phyloP scores from a whole-genome alignment of 2,329 filamentous ascomycete species.

The Colletotrichum sp. region DNA sequence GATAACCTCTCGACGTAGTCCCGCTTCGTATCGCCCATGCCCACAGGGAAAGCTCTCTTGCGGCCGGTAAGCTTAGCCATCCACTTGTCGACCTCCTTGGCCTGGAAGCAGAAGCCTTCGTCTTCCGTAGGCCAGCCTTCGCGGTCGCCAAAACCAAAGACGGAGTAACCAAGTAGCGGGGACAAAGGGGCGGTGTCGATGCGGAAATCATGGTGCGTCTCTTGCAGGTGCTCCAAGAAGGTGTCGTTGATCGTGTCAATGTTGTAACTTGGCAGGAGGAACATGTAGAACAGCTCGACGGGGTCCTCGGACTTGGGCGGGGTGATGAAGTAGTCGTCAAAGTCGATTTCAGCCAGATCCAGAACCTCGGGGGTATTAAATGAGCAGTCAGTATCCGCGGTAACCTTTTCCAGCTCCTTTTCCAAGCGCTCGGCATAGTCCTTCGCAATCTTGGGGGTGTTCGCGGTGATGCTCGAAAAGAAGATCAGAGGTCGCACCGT shows the following conservation, averaged over 20 bases:
- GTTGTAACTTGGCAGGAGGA: constrained; percentile 90
- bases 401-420: constrained; percentile 54
- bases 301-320: constrained; percentile 65
- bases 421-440: constrained; percentile 64
- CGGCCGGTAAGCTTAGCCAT: constrained; percentile 91
- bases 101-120: constrained; percentile 92
- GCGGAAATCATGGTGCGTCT: constrained; percentile 96
- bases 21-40: constrained; percentile 84
- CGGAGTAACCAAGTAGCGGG: constrained; percentile 80
- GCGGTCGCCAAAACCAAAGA: constrained; percentile 91
- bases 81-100: constrained; percentile 90
- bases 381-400: constrained; percentile 34
- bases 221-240: constrained; percentile 84
- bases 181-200: constrained; percentile 89
- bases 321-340: constrained; percentile 89
- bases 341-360: constrained; percentile 86
- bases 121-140: constrained; percentile 92
- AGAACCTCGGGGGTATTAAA: constrained; percentile 67
- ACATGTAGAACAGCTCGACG: constrained; percentile 78
- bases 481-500: constrained; percentile 80
- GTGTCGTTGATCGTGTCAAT: constrained; percentile 91
- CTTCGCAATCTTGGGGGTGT: constrained; percentile 76
- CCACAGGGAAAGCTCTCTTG: constrained; percentile 87
- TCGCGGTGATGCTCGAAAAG: constrained; percentile 87
- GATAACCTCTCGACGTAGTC: constrained; percentile 69